Evolutionary conservation across 306 rosid species (phyloP).

Genomic region (Ochetophila trinervis): DNA sequence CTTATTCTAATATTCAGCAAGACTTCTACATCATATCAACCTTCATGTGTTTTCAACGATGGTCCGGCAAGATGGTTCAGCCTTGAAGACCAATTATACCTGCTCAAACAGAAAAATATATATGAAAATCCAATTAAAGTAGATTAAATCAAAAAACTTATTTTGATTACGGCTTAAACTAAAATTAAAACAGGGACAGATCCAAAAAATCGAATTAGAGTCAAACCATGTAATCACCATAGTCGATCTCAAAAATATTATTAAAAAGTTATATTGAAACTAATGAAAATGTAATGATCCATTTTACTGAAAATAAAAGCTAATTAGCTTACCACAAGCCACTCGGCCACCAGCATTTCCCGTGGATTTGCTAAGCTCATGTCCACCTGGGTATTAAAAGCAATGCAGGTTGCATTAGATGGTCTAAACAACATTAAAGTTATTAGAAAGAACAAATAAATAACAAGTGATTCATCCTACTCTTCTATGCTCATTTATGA

Average conservation of each 20-base stretch:
- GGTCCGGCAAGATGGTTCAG: slow-evolving; percentile 24
- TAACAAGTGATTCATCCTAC: no score
- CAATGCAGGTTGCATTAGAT: not conserved
- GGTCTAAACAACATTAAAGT: not conserved
- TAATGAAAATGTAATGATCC: not conserved
- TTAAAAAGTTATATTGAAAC: not conserved
- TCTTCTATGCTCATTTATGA: no score
- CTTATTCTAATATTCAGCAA: slow-evolving; percentile 18
- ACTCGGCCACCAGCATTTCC: slow-evolving; percentile 97
- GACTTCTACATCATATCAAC: not conserved
- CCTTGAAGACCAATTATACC: slow-evolving; percentile 91
- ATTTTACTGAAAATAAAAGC: not conserved
- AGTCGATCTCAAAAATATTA: not conserved
- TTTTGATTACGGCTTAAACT: no score
- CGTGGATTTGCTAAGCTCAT: slow-evolving; percentile 87
- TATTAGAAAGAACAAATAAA: not conserved
- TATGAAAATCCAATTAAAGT: not conserved
- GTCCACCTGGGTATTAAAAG: slow-evolving; percentile 61
- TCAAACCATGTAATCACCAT: no score
- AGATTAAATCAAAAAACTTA: not conserved
- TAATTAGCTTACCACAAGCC: slow-evolving; percentile 74
- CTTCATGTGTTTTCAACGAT: not conserved
- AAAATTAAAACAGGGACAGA: no score
- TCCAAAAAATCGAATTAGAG: no score
- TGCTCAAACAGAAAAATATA: slow-evolving; percentile 19